Percentiles rank a stretch among this genome's conserved stretches.
These are phyloP conservation scores for Terfezia claveryi DNA, from an alignment of 495 filamentous ascomycete genomes.

Conservation along the genomic window DNA sequence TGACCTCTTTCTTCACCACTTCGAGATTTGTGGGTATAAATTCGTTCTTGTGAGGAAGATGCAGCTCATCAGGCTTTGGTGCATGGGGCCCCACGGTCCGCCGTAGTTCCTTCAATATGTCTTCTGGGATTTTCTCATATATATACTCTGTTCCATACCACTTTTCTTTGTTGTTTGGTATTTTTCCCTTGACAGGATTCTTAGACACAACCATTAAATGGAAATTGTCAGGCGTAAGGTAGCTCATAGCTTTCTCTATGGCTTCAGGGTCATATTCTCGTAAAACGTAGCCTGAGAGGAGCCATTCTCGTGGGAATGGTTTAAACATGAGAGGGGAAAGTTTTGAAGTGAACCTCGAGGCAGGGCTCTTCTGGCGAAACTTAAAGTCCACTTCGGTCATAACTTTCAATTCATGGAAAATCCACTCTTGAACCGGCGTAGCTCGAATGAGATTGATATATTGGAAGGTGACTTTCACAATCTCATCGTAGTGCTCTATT, in stretches of 20 bases:
- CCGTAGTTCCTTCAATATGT: constrained; percentile 47
- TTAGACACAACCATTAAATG: constrained; percentile 59
- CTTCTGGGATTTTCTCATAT: constrained; percentile 54
- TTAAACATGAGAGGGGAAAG: constrained; percentile 75
- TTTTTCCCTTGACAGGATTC: constrained; percentile 59
- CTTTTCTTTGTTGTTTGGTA: constrained; percentile 53
- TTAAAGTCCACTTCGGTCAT: constrained; percentile 83
- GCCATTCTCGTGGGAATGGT: constrained; percentile 59
- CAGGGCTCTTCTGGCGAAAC: constrained; percentile 79
- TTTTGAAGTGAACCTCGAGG: constrained; percentile 66
- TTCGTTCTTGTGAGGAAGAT: constrained; percentile 82
- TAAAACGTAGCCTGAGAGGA: constrained; percentile 53
- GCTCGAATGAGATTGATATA: constrained; percentile 79
- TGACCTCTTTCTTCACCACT: constrained; percentile 78
- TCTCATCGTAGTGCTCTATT: constrained; percentile 52
- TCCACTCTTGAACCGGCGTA: constrained; percentile 68
- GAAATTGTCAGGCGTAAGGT: constrained; percentile 76
- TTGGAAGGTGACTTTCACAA: constrained; percentile 75
- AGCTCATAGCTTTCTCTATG: constrained; percentile 53
- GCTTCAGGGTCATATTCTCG: constrained; percentile 53
- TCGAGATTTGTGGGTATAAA: constrained; percentile 88
- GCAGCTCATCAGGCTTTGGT: constrained; percentile 44
- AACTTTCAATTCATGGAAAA: constrained; percentile 72
- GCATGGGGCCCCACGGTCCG: constrained; percentile 35
- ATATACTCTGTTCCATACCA: constrained; percentile 98